Evolutionary conservation across 2,329 filamentous ascomycete genomes (phyloP), one percentile per base, ranked within the genome.

Genomic region (Acarospora socialis): DNA sequence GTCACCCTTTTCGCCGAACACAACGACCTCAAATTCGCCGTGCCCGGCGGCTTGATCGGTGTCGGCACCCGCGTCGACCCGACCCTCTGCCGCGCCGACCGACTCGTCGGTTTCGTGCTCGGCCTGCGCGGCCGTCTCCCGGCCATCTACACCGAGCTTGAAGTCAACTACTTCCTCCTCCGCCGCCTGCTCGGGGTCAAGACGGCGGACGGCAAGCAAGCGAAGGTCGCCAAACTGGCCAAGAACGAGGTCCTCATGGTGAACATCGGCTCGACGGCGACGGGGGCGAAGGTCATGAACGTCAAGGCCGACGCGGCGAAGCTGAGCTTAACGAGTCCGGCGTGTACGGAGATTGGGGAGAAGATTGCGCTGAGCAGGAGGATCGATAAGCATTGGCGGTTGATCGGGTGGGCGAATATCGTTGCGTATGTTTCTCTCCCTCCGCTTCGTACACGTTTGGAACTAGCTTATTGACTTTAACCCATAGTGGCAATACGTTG

Each of bases 211-310:
- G 90, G 90, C 56, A 98, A 98, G 70, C 90, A 95, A 63, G 87
- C 87, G 52, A 98, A 98, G 77, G 90, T 98, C 45, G 84, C 86
- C 49, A 98, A 98, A 68, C 70, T 98, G 44, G 69, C 84, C 36
- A 98, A 95, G 76, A 94, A 93, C 63, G 90, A 98, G 60, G 84
- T 95, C 51, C 78, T 98, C 60, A 95, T 98, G 90, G 90, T 98
- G 45, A 98, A 98, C 68, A 98, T 98, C 54, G 90, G 90, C 40
- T 93, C 83, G 21, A 95, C 87, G 7, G 92, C 90, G 28, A 94
- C 87, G 9, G 90, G 90, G 60, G 90, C 90, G 46, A 98, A 95
- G 73, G 83, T 98, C 33, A 73, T 90, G 37, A 87, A 83, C 50
- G 92, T 95, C 54, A 94, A 90, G 72, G 86, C 87, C 52, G 90